Evolutionary conservation across 2,329 filamentous ascomycete species (phyloP).

Genomic region (Neocatenulostroma microsporum): DNA sequence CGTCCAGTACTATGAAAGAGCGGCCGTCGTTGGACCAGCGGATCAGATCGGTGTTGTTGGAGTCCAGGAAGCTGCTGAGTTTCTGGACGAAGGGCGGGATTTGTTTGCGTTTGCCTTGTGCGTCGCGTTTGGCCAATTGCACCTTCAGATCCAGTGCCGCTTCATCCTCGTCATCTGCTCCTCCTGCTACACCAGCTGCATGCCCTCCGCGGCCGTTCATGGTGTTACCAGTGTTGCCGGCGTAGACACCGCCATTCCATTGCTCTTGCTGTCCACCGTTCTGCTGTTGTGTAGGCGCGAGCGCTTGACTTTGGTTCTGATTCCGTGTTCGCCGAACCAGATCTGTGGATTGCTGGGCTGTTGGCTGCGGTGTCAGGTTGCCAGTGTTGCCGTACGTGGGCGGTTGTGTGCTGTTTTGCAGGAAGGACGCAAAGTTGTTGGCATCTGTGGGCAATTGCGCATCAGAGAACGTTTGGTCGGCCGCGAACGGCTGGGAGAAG

Average conservation of each 20-base stretch:
- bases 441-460: conserved; percentile 30
- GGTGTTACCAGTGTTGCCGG: conserved; percentile 30
- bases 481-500: conserved; percentile 22
- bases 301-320: no score
- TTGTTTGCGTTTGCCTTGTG: conserved; percentile 83
- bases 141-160: conserved; percentile 74
- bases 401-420: conserved; percentile 21
- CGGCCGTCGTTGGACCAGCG: conserved; percentile 95
- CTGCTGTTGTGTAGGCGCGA: conserved; percentile 35
- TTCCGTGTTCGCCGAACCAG: conserved; percentile 41
- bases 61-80: conserved; percentile 90
- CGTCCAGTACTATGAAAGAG: conserved; percentile 92
- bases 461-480: conserved; percentile 29
- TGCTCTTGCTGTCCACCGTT: conserved; percentile 25
- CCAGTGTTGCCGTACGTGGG: conserved; percentile 14
- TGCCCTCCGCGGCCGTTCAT: no score
- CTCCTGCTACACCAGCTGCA: no score
- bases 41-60: conserved; percentile 88
- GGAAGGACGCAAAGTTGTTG: conserved; percentile 24
- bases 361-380: conserved; percentile 15
- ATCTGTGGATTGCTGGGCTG: conserved; percentile 40
- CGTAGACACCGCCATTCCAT: conserved; percentile 32
- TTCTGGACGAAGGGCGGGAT: conserved; percentile 98
- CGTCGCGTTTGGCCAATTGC: conserved; percentile 73
- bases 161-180: conserved; percentile 59